These are phyloP conservation scores for Xylariaceae sp. DNA, from an alignment of 2,329 filamentous ascomycete species.

Conservation along the genomic window DNA sequence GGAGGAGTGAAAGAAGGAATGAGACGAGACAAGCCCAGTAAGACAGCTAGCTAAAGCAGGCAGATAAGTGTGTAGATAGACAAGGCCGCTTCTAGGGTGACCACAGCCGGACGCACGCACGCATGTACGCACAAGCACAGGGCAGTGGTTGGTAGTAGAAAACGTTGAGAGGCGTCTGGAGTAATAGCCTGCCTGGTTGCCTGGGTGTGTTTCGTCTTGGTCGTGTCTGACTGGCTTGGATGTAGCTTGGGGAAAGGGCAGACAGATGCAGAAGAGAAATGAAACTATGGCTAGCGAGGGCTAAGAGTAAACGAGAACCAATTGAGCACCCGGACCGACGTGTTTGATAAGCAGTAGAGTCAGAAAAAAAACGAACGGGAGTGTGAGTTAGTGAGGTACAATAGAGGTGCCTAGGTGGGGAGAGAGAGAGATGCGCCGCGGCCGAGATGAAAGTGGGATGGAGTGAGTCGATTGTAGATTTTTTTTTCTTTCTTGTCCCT, in stretches of 20 bases:
- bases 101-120: conserved; percentile 36
- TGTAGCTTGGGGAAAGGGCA: neutral
- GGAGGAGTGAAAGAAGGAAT: conserved; percentile 36
- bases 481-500: conserved; percentile 19
- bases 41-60: conserved; percentile 34
- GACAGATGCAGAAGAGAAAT: conserved; percentile 9
- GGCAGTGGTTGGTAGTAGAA: neutral
- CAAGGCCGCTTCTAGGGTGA: conserved; percentile 38
- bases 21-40: conserved; percentile 39
- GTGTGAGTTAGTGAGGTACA: conserved; percentile 17
- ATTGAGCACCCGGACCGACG: conserved; percentile 12
- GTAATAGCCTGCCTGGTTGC: conserved; percentile 10
- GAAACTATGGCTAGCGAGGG: conserved; percentile 15
- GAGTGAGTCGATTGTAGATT: conserved; percentile 12
- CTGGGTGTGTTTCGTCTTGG: conserved; percentile 9
- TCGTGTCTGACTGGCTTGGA: conserved; percentile 13
- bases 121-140: conserved; percentile 20
- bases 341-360: conserved; percentile 18
- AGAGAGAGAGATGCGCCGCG: conserved; percentile 2
- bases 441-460: conserved; percentile 21
- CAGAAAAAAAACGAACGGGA: conserved; percentile 5
- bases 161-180: conserved; percentile 8
- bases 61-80: conserved; percentile 25
- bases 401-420: conserved; percentile 12
- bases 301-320: conserved; percentile 11